Base-by-base conservation (phyloP, 2,329 filamentous ascomycete genomes). In the Sporothrix humicola region DNA sequence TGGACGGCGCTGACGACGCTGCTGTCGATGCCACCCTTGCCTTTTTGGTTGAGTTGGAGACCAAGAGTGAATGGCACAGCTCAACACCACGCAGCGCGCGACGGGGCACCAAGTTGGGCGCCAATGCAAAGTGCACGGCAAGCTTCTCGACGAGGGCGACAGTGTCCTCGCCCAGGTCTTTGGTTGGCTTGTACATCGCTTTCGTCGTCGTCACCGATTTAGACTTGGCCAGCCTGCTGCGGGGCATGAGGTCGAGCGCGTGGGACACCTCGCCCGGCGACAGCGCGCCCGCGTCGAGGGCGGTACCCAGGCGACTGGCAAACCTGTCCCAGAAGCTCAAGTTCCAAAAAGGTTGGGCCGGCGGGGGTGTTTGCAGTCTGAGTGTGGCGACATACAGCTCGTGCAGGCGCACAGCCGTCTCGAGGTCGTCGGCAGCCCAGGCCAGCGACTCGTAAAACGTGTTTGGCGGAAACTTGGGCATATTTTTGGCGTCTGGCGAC, bases 41-140 rank as follows among this genome's bases (percentile, higher is more conserved):
- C 13, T 74, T 69, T 13, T 73, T 71, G 17, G 76, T 63, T 56
- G 77, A 75, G 48, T 76, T 73, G 0, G 23, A 73, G 56, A 73
- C 73, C 23, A 84, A 76, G 71, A 81, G 78, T 2, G 73, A 61
- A 26, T 81, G 78, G 74, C 80, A 83, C 9, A 75, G 76, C 61
- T 79, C 78, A 10, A 83, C 79, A 26, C 82, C 75, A 6, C 77
- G 77, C 26, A 84, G 68, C 0, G 78, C 78, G 10, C 77, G 76
- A 6, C 80, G 76, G 26, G 73, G 73, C 6, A 59, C 58, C 20
- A 79, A 69, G 9, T 79, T 74, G 1, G 73, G 74, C 12, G 77
- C 73, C 10, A 75, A 56, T 15, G 75, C 76, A 65, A 77, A 77
- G 46, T 74, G 69, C 12, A 69, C 26, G 10, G 77, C 76, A 10